Base-by-base conservation (phyloP, 1,284 basidiomycete species). In the Rhizopogon parksii region DNA sequence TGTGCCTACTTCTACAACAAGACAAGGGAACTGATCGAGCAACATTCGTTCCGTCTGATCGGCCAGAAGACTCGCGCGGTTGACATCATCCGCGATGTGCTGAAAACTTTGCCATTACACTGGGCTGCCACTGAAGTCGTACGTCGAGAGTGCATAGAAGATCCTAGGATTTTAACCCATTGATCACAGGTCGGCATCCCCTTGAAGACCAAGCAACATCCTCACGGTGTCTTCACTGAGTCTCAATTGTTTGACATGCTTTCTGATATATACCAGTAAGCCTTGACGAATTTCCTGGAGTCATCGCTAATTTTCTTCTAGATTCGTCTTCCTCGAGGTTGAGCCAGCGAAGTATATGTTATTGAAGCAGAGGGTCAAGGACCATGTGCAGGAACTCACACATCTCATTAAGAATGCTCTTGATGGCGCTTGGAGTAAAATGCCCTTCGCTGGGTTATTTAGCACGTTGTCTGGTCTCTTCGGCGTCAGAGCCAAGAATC, bases 21-120 rank as follows among this genome's bases (percentile, higher is more conserved):
- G 50, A 82, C 83, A 14, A 69, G 70, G 37, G 70, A 72, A 50
- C 68, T 83, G 24, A 78, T 88, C 53, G 56, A 66, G 38, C 56
- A 63, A 12, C 64, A 77, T 55, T 78, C 79, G 3, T 85, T 73
- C 64, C 67, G 67, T 2, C 67, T 80, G 7, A 73, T 80, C 2
- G 77, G 75, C 11, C 70, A 71, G 77, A 83, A 52, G 80, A 71
- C 70, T 4, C 68, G 65, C 37, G 76, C 73, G 38, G 72, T 91
- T 24, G 85, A 93, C 60, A 68, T 92, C 53, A 81, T 86, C 25
- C 73, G 77, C 5, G 81, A 88, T 57, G 85, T 86, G 7, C 71
- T 82, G 60, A 83, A 83, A 56, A 63, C 75, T 5, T 68, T 75
- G 8, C 73, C 74, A 2, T 71, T 79, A 4, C 71, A 77, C 52